Percentiles rank a stretch among this genome's conserved stretches.
Evolutionary conservation across 305 asterid genomes (phyloP).

Genomic region (Andrographis paniculata): DNA sequence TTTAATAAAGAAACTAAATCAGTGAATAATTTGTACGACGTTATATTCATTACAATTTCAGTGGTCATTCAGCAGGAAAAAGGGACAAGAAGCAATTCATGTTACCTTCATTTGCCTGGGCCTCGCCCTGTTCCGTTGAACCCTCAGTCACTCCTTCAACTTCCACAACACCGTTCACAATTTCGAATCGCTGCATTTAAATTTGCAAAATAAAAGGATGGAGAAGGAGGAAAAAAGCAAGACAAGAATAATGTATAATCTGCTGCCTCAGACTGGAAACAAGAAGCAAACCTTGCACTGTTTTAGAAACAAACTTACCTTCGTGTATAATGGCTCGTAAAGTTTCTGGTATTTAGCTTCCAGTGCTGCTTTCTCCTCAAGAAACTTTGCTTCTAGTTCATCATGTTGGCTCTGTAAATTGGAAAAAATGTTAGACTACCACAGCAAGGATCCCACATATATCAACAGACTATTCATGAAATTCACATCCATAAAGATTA

Average conservation of each 20-base stretch:
- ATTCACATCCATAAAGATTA: not conserved
- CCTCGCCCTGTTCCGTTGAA: conserved; percentile 29
- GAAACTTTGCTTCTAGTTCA: conserved; percentile 54
- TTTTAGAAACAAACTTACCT: conserved; percentile 41
- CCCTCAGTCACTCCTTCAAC: conserved; percentile 54
- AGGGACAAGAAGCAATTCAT: not conserved
- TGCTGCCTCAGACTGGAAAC: conserved; percentile 5
- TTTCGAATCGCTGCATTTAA: conserved; percentile 53
- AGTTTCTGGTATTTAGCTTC: conserved; percentile 76
- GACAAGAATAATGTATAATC: conserved; percentile 7
- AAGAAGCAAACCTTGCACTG: not conserved
- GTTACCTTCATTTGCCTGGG: conserved; percentile 37
- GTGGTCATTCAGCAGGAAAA: not conserved
- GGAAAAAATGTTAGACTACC: not conserved
- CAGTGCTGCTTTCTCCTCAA: conserved; percentile 62
- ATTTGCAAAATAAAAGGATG: no score
- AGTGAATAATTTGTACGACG: no score
- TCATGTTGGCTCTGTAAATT: conserved; percentile 54
- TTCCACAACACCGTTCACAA: conserved; percentile 67
- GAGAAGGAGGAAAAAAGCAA: not conserved
- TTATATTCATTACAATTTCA: no score
- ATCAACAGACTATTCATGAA: not conserved
- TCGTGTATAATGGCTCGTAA: conserved; percentile 53
- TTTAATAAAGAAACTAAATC: no score
- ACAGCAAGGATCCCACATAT: conserved; percentile 1